Percentiles rank a stretch among this genome's conserved stretches.
Evolutionary conservation across 192 early-diverging fungal genomes (phyloP).

Genomic region (Coemansia biformis): DNA sequence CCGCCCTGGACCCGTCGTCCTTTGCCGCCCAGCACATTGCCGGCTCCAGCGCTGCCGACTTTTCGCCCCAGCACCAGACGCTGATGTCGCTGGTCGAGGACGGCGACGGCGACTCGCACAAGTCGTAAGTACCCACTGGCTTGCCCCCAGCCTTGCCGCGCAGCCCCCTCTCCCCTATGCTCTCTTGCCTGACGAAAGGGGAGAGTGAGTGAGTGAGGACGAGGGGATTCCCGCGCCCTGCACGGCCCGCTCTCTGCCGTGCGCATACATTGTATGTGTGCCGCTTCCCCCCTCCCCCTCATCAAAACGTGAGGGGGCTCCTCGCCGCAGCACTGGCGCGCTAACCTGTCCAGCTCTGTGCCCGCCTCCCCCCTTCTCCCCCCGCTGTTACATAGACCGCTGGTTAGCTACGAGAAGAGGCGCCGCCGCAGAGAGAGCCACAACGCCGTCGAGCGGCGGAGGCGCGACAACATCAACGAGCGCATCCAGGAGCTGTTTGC

Average conservation of each 20-base stretch:
- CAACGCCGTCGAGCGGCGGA: conserved; percentile 94
- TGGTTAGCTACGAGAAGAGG: conserved; percentile 71
- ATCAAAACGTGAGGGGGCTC: too few species aligned
- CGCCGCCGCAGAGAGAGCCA: conserved; percentile 91
- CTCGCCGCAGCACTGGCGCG: too few species aligned
- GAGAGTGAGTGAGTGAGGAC: too few species aligned
- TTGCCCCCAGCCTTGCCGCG: neutral
- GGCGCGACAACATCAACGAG: conserved; percentile 98
- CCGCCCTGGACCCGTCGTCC: conserved; percentile 52
- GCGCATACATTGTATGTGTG: neutral
- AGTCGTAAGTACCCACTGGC: conserved; percentile 32
- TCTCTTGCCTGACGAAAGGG: too few species aligned
- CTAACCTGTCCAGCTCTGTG: neutral
- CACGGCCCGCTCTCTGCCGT: too few species aligned
- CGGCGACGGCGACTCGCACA: conserved; percentile 34
- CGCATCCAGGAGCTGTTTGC: conserved; percentile 88
- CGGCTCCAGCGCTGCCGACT: conserved; percentile 32
- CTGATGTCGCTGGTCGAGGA: conserved; percentile 49
- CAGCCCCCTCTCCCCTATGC: neutral
- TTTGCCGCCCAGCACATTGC: conserved; percentile 29
- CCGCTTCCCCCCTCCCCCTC: too few species aligned
- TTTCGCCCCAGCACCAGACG: conserved; percentile 43
- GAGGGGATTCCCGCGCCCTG: too few species aligned
- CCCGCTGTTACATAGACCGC: conserved; percentile 3
- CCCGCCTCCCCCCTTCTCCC: neutral